phyloP scores from a whole-genome alignment of 2,329 filamentous ascomycete species.

The Claviceps pusilla region DNA sequence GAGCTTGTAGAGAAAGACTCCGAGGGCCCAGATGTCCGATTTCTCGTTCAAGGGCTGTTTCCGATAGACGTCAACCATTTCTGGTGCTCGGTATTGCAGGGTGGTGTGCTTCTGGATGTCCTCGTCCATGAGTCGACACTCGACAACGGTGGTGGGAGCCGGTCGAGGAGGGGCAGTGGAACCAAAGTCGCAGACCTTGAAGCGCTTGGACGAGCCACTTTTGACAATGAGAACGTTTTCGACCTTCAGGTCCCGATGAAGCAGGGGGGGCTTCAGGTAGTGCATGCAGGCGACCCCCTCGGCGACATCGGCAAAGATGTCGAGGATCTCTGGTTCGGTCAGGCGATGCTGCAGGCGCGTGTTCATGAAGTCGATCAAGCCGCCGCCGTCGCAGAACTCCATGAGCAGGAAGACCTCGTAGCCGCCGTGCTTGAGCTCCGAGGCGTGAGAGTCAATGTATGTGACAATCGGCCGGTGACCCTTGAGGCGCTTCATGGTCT shows the following conservation, averaged over 20 bases:
- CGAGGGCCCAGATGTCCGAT: constrained; percentile 94
- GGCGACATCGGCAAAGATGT: constrained; percentile 90
- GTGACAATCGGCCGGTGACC: constrained; percentile 92
- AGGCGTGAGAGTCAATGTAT: constrained; percentile 96
- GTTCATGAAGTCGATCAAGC: constrained; percentile 99
- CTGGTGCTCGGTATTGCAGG: constrained; percentile 89
- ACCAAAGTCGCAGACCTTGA: constrained; percentile 97
- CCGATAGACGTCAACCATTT: constrained; percentile 97
- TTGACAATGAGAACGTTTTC: constrained; percentile 88
- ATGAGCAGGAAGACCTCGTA: constrained; percentile 98
- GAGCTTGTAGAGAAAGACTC: constrained; percentile 89
- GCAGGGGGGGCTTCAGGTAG: constrained; percentile 82
- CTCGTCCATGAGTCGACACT: constrained; percentile 87
- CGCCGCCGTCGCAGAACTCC: constrained; percentile 92
- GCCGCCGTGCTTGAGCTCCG: constrained; percentile 77
- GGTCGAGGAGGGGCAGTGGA: constrained; percentile 72
- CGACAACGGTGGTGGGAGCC: constrained; percentile 70
- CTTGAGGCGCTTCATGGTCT: constrained; percentile 99
- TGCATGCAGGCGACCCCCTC: constrained; percentile 98
- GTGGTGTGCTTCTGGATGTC: constrained; percentile 96
- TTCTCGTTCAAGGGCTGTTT: constrained; percentile 97
- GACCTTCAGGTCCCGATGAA: constrained; percentile 92
- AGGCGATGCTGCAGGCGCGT: constrained; percentile 88
- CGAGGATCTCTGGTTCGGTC: constrained; percentile 92
- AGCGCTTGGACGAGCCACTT: constrained; percentile 51